Evolutionary conservation across 1,284 basidiomycete species (phyloP), one percentile per base, ranked within the genome.

Genomic region (Apiotrichum gamsii): DNA sequence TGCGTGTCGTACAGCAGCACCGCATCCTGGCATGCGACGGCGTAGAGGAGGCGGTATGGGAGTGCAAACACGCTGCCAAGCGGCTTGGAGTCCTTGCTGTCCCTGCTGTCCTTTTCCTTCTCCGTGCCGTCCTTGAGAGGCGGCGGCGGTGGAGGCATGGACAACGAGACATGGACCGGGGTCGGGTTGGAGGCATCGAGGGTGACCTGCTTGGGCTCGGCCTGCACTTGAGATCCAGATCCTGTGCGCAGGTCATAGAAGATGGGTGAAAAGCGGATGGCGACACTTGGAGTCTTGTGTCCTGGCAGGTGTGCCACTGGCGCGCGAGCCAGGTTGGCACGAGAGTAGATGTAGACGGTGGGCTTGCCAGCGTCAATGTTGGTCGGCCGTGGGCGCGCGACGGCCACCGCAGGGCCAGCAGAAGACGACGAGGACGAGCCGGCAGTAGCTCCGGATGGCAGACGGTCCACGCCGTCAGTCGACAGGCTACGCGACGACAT

Each of bases 1-100:
- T 98, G 94, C 4, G 94, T 97, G 70, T 98, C 94, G 70, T 98
- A 94, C 47, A 98, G 85, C 45, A 89, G 80, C 19, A 99, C 84
- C 1, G 88, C 86, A 68, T 99, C 94, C 81, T 93, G 95, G 20
- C 94, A 97, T 35, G 91, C 88, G 9, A 98, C 89, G 0, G 95
- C 91, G 65, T 89, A 98, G 34, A 97, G 73, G 84, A 97, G 89
- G 38, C 94, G 80, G 69, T 97, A 96, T 1, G 91, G 89, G 42
- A 97, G 72, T 11, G 87, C 82, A 67, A 98, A 95, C 8, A 95
- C 77, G 21, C 64, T 66, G 3, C 64, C 63, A 9, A 68, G 49
- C 1, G 58, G 41, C 35, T 47, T 57, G 21, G 43, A 36, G n/a
- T n/a, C n/a, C n/a, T n/a, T n/a, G n/a, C n/a, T n/a, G n/a, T n/a